phyloP scores from a whole-genome alignment of 257 asterid genomes.

The Plectranthus barbatus region DNA sequence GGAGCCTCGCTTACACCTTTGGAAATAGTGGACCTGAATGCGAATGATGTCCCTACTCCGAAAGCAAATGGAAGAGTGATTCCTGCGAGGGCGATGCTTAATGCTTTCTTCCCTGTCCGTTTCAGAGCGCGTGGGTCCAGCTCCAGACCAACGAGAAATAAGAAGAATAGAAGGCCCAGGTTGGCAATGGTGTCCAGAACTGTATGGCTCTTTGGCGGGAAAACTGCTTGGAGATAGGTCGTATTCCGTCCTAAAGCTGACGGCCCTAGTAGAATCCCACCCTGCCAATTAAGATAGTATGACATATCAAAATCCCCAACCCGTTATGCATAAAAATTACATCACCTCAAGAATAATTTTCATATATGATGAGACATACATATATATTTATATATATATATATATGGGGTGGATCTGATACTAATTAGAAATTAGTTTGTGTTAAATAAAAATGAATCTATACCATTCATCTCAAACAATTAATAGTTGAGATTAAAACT shows the following conservation, averaged over 20 bases:
- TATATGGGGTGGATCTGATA: no score
- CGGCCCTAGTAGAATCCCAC: slow-evolving; percentile 81
- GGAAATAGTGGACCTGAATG: slow-evolving; percentile 37
- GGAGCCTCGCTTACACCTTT: slow-evolving; percentile 34
- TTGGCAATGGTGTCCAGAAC: slow-evolving; percentile 76
- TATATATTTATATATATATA: no score
- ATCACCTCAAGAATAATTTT: no score
- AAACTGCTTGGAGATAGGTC: slow-evolving; percentile 41
- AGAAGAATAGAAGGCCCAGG: slow-evolving; percentile 69
- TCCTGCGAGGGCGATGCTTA: slow-evolving; percentile 71
- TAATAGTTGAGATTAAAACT: no score
- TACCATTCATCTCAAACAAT: no score
- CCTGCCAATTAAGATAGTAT: slow-evolving; percentile 22
- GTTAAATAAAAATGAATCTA: no score
- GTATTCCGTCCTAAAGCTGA: slow-evolving; percentile 65
- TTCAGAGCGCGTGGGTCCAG: slow-evolving; percentile 39
- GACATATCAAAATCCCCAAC: no score
- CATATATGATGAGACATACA: no score
- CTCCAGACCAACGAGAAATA: slow-evolving; percentile 72
- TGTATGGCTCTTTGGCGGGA: slow-evolving; percentile 57
- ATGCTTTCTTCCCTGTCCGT: slow-evolving; percentile 53
- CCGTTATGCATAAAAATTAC: no score
- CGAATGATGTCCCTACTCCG: slow-evolving; percentile 70
- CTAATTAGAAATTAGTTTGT: no score
- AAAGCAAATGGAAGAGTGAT: slow-evolving; percentile 54